Conservation (phyloP, 768 basidiomycete species). For the Serpula lacrymans region DNA sequence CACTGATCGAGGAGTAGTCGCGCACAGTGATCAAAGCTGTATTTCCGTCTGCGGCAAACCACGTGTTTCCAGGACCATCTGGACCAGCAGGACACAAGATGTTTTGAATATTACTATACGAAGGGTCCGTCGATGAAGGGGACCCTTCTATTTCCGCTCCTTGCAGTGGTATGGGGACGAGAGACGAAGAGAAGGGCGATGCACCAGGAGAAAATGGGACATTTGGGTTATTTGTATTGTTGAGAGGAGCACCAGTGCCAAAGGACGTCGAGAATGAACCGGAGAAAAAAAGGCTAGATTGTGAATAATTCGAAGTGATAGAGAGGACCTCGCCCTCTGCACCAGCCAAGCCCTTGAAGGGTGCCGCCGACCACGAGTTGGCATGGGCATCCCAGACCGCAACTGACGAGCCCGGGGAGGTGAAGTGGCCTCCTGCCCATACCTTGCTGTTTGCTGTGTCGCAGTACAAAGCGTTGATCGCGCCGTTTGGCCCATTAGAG, state of each 20-base stretch:
- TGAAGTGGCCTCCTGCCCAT: conserved; percentile 79
- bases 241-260: conserved; percentile 45
- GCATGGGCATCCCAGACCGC: conserved; percentile 67
- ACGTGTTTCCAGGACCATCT: conserved; percentile 77
- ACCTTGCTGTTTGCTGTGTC: conserved; percentile 61
- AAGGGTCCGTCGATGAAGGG: conserved; percentile 56
- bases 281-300: conserved; percentile 76
- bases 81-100: conserved; percentile 85
- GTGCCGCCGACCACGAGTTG: conserved; percentile 69
- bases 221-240: conserved; percentile 78
- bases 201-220: conserved; percentile 80
- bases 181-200: conserved; percentile 83
- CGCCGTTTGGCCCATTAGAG: conserved; percentile 68
- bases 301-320: conserved; percentile 72
- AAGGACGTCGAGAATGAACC: conserved; percentile 86
- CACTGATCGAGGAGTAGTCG: conserved; percentile 69
- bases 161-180: conserved; percentile 74
- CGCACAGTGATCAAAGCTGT: conserved; percentile 73
- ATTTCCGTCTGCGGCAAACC: conserved; percentile 76
- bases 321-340: conserved; percentile 65
- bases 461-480: conserved; percentile 73
- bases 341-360: conserved; percentile 80
- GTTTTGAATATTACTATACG: conserved; percentile 60
- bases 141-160: conserved; percentile 55
- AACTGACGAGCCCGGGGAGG: conserved; percentile 61